Conservation (phyloP, 1,284 basidiomycete species). For the Ustilago shanxiensis region DNA sequence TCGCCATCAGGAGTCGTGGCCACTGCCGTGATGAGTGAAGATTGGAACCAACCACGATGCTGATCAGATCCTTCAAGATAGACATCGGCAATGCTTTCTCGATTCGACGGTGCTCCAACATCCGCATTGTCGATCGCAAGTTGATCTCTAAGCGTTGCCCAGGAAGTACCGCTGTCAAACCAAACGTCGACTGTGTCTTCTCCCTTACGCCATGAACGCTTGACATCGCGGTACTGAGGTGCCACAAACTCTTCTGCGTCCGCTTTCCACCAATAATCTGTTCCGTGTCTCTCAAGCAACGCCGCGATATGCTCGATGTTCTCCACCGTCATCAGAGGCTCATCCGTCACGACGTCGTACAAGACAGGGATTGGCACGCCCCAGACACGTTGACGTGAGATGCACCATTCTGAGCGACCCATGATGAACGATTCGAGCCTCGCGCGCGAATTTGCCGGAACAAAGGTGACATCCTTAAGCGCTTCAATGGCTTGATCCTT, state of each 20-base stretch:
- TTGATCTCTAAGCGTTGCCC: conserved; percentile 80
- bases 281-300: conserved; percentile 80
- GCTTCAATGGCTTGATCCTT: conserved; percentile 82
- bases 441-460: conserved; percentile 73
- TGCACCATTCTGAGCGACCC: conserved; percentile 97
- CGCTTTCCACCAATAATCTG: conserved; percentile 91
- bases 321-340: conserved; percentile 76
- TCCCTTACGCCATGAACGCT: conserved; percentile 72
- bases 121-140: conserved; percentile 25
- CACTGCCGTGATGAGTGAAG: conserved; percentile 86
- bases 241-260: conserved; percentile 81
- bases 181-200: conserved; percentile 98
- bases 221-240: conserved; percentile 45
- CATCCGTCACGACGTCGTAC: conserved; percentile 78
- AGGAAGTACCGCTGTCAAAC: conserved; percentile 98
- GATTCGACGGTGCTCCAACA: neutral
- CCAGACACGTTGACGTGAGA: conserved; percentile 97
- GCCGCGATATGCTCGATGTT: conserved; percentile 83
- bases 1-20: conserved; percentile 71
- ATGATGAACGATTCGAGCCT: conserved; percentile 87
- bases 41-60: conserved; percentile 99
- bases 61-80: conserved; percentile 97
- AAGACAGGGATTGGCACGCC: conserved; percentile 96
- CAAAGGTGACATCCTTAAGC: conserved; percentile 81
- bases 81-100: conserved; percentile 78